Evolutionary conservation across 1,284 basidiomycete species (phyloP).

Genomic region (Cryptococcus neoformans): DNA sequence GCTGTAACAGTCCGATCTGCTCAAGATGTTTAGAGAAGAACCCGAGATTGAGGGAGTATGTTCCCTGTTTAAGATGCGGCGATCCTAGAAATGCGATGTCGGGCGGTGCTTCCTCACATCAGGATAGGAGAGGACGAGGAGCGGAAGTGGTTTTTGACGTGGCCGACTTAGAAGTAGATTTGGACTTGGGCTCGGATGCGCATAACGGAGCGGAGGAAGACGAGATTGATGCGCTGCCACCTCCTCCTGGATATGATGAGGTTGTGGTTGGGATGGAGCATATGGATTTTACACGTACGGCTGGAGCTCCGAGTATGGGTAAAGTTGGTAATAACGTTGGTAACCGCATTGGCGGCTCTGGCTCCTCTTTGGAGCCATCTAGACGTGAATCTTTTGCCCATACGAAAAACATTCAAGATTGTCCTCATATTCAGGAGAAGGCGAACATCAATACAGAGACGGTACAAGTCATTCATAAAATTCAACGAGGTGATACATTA

Average conservation of each 20-base stretch:
- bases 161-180: conserved; percentile 1
- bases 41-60: conserved; percentile 38
- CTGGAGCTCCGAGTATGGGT: no score
- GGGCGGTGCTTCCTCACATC: background rate
- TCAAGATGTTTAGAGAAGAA: conserved; percentile 27
- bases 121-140: background rate
- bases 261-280: background rate
- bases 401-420: background rate
- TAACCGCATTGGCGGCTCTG: no score
- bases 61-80: conserved; percentile 43
- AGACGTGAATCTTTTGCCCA: no score
- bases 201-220: conserved; percentile 15
- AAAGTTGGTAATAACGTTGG: no score
- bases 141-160: background rate
- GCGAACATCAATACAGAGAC: conserved; percentile 14
- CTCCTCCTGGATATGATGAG: background rate
- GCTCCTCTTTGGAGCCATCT: background rate
- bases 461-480: conserved; percentile 33
- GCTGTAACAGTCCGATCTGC: conserved; percentile 41
- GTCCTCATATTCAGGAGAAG: conserved; percentile 9
- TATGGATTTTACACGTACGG: no score
- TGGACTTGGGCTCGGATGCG: background rate
- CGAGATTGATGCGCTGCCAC: background rate
- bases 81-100: conserved; percentile 18
- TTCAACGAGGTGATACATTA: conserved; percentile 29